Base-by-base conservation (phyloP, 305 asterid species). In the Fraxinus baroniana region DNA sequence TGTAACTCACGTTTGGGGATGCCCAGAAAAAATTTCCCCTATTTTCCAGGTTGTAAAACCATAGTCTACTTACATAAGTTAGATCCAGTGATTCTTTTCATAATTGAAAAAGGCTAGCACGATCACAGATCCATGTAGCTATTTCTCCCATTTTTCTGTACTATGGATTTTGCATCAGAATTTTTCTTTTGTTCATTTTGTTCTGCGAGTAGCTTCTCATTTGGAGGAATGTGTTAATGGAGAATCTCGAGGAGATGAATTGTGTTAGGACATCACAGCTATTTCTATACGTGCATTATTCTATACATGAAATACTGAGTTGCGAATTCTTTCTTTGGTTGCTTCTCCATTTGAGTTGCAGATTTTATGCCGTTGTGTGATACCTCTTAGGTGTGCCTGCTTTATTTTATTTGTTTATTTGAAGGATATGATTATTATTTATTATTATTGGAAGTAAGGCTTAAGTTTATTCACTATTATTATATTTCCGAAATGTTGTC, bases 1-100 rank as follows among this genome's bases (percentile, higher is more conserved):
- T 79, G 86, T 77, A 76, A 55, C 81, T 76, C 85, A 73, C 74
- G 79, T 77, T 81, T 70, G 77, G 79, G 88, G 86, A 85, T 76
- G 71, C 70, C 80, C 77, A 10, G 83, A 36, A 82, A 82, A 78
- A 75, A 41, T 85, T 78, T 80, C 6, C 80, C 73, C 80, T 15
- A 44, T 77, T 86, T 84, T 68, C 86, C 79, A 24, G 83, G 86
- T 81, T 84, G 87, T 88, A 77, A 80, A 86, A 84, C 83, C 66
- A 55, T n/a, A n/a, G 49, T 75, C 49, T 77, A 20, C 78, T 15
- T 70, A 72, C 80, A 30, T 78, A 76, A 80, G 74, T 77, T 86
- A 84, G 89, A 80, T 24, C 83, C 77, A 81, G 87, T 57, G 79
- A 82, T 81, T 87, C 57, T 66, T 85, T 80, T 78, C 68, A 77